A percentile compares a stretch with the other conserved stretches of the same genome.
phyloP scores from a whole-genome alignment of 805 yeast species.

The Priceomyces melissophilus region DNA sequence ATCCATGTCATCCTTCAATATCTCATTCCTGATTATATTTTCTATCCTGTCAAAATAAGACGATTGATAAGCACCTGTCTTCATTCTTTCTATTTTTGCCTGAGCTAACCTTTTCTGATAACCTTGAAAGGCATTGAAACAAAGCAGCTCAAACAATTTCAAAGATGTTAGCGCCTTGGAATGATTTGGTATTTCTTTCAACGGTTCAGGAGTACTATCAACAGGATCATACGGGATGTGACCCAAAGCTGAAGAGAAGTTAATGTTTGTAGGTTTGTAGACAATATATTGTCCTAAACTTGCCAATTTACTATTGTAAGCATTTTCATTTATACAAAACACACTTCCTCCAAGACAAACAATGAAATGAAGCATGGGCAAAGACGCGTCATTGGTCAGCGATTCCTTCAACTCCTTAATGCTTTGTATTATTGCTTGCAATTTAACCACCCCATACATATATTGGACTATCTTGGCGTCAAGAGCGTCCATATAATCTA shows the following conservation, averaged over 20 bases:
- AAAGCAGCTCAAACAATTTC: constrained; percentile 23
- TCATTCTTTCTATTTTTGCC: constrained; percentile 22
- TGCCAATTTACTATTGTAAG: constrained; percentile 25
- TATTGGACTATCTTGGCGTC: constrained; percentile 62
- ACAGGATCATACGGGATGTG: constrained; percentile 44
- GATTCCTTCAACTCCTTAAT: constrained; percentile 21
- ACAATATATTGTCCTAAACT: constrained; percentile 26
- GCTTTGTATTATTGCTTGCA: constrained; percentile 34
- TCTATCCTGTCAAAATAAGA: constrained; percentile 16
- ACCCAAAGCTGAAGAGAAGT: constrained; percentile 25
- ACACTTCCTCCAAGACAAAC: constrained; percentile 26
- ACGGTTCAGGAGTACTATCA: constrained; percentile 30
- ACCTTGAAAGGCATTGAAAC: constrained; percentile 30
- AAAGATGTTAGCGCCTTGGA: constrained; percentile 24
- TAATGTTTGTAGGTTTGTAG: constrained; percentile 21
- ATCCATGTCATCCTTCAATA: constrained; percentile 26
- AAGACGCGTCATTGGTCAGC: constrained; percentile 5
- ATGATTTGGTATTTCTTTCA: constrained; percentile 26
- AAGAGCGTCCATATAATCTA: constrained; percentile 34
- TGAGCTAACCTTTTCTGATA: constrained; percentile 32
- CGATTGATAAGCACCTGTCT: constrained; percentile 1
- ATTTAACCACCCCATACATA: constrained; percentile 49
- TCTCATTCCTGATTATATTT: constrained; percentile 15
- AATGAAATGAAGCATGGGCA: constrained; percentile 35
- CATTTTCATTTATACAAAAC: constrained; percentile 36